Evolutionary conservation across 176 grass and related monocot genomes (phyloP).

Genomic region (Eleusine coracana): DNA sequence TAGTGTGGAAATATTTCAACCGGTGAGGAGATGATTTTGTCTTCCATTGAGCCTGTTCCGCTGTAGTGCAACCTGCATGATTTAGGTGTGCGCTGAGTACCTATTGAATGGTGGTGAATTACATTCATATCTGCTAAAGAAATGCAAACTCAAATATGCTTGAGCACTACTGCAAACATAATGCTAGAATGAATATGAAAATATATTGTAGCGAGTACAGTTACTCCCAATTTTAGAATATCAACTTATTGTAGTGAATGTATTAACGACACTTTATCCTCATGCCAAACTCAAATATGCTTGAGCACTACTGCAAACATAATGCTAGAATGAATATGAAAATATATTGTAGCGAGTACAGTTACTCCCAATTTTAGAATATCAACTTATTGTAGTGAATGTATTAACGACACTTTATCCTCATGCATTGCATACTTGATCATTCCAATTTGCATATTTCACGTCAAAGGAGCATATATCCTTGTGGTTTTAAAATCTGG

Average conservation of each 20-base stretch:
- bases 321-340: neutral
- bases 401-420: neutral
- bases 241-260: neutral
- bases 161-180: neutral
- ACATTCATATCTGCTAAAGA: neutral
- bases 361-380: neutral
- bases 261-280: neutral
- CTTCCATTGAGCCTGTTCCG: too few species aligned
- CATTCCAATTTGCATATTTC: neutral
- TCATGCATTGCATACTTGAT: neutral
- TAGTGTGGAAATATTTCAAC: too few species aligned
- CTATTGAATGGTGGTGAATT: neutral
- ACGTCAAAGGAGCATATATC: neutral
- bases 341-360: neutral
- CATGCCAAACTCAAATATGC: too few species aligned
- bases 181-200: neutral
- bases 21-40: too few species aligned
- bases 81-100: too few species aligned
- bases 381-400: neutral
- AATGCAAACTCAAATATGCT: neutral
- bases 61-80: too few species aligned
- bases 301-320: neutral
- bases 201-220: neutral
- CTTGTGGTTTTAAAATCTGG: neutral
- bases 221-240: neutral